Base-by-base conservation (phyloP, 2,329 filamentous ascomycete genomes). In the Paracoccidioides lutzii region DNA sequence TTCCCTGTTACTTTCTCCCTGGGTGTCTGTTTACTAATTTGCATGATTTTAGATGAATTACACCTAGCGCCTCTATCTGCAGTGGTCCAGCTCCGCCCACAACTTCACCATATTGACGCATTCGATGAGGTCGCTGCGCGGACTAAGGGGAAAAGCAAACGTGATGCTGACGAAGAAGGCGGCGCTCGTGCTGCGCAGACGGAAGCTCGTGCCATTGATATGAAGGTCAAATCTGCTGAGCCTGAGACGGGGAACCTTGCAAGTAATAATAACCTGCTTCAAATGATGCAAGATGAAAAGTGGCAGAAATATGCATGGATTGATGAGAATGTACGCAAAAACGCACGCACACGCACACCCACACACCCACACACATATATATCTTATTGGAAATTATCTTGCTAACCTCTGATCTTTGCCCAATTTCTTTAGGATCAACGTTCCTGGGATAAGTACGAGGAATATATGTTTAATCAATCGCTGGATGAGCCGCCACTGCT, bases 71-170 rank as follows among this genome's bases (percentile, higher is more conserved):
- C 87, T 30, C 81, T 94, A 48, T 83, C 85, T 43, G 85, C 88
- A 2, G 81, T 95, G 46, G 87, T 95, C 44, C 88, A 95, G 67
- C 82, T 98, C 66, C 87, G 90, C 3, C 90, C 93, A 0, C 88
- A 96, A 66, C 86, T 95, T 59, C 89, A 95, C 71, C 90, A 97
- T 72, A 78, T 97, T 62, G 93, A 97, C 71, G 91, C 93, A 3
- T 73, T 83, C 48, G 78, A 84, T 49, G 89, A 96, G 64, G 79
- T 88, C 6, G 65, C 68, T 3, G 60, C 63, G 4, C 70, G 69
- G 53, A 65, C 61, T 4, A 64, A 67, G 54, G 61, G 57, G 35
- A 64, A 69, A 59, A 58, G 61, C 59, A 72, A 67, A 61, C 72
- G 70, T 57, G 69, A 73, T 30, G 59, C 63, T 10, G 67, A 72